Conservation (phyloP, 192 early-diverging fungal species). For the Entomortierella beljakovae region DNA sequence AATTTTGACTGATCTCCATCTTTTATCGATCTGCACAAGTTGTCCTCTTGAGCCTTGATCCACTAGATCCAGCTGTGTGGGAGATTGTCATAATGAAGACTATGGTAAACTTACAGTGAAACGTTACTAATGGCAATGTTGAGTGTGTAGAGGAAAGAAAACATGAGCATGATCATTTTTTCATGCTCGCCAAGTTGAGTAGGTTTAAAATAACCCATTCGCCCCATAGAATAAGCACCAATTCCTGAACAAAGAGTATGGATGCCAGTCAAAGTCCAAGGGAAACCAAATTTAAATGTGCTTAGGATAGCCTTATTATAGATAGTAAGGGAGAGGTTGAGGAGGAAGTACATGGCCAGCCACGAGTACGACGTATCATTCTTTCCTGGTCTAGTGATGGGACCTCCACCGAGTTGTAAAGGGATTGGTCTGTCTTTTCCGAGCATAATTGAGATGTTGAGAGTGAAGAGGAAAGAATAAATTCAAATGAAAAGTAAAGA, state of each 20-base stretch:
- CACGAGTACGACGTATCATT: constrained; percentile 64
- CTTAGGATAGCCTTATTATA: constrained; percentile 88
- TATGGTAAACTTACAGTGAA: constrained; percentile 83
- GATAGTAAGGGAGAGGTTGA: constrained; percentile 83
- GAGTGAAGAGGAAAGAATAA: too few relatives aligned
- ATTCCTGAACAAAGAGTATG: constrained; percentile 80
- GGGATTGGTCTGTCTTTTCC: constrained; percentile 45
- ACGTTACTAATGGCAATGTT: constrained; percentile 92
- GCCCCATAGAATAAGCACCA: constrained; percentile 68
- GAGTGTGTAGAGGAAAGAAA: constrained; percentile 88
- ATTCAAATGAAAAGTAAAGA: too few relatives aligned
- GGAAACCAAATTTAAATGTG: constrained; percentile 79
- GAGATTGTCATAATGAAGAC: too few relatives aligned
- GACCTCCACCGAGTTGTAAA: constrained; percentile 25
- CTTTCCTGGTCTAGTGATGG: constrained; percentile 7
- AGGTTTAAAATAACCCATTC: constrained; percentile 65
- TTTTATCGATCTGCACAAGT: too few relatives aligned
- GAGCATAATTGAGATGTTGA: constrained; percentile 8
- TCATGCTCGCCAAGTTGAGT: constrained; percentile 65
- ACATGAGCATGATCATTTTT: constrained; percentile 75
- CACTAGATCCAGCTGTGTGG: too few relatives aligned
- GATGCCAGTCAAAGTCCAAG: constrained; percentile 89
- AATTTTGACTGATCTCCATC: too few relatives aligned
- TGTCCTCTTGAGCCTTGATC: too few relatives aligned
- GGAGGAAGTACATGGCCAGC: constrained; percentile 77